A percentile compares a stretch with the other conserved stretches of the same genome.
These are phyloP conservation scores for Oryza glaberrima DNA, from an alignment of 176 grass and related monocot species.

Conservation along the genomic window DNA sequence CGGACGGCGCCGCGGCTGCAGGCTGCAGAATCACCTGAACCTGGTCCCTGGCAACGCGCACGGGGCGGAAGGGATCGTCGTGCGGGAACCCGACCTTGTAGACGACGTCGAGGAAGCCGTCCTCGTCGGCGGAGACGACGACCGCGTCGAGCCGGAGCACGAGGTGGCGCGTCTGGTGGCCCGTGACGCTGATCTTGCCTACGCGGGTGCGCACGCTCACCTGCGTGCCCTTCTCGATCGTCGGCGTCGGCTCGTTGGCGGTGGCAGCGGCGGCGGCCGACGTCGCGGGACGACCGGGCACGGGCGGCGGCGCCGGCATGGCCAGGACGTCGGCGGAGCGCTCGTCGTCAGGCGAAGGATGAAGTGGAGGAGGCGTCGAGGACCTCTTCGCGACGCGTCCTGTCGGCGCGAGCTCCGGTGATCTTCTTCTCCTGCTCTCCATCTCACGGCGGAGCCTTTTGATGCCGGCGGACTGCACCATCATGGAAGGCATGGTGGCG, in stretches of 20 bases:
- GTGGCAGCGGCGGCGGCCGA: no score
- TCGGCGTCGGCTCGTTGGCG: no score
- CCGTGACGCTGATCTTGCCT: not conserved
- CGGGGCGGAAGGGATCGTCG: not conserved
- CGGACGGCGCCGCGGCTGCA: no score
- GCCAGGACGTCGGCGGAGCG: not conserved
- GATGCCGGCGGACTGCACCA: not conserved
- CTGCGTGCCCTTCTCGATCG: not conserved
- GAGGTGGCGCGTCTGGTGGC: not conserved
- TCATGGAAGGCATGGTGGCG: not conserved
- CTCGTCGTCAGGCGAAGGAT: not conserved
- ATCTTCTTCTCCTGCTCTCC: not conserved
- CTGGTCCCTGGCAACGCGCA: not conserved
- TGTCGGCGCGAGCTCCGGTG: not conserved
- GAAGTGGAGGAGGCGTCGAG: not conserved
- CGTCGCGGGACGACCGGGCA: not conserved
- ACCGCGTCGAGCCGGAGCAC: conserved; percentile 21
- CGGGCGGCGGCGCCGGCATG: not conserved
- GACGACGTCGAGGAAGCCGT: conserved; percentile 4
- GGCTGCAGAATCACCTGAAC: not conserved
- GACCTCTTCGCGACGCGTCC: not conserved
- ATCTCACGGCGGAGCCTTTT: not conserved
- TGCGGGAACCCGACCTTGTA: not conserved
- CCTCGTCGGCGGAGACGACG: not conserved
- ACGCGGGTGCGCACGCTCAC: conserved; percentile 6